phyloP scores from a whole-genome alignment of 176 grass and related monocot genomes.

The Rhynchospora breviuscula region DNA sequence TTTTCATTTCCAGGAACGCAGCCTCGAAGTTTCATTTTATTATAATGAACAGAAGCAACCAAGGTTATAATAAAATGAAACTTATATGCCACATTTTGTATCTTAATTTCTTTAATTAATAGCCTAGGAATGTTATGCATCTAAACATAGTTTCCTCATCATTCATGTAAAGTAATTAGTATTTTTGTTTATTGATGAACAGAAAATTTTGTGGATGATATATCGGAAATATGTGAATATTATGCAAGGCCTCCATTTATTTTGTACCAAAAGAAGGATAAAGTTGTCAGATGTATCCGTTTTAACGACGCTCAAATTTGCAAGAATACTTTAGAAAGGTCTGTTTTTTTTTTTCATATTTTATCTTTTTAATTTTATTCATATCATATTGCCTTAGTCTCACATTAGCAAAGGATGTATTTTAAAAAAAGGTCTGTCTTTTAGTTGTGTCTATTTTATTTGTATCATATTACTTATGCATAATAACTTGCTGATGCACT shows the following conservation, averaged over 20 bases:
- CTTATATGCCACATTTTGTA: not conserved
- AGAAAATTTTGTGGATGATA: conserved; percentile 7
- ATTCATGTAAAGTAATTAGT: not conserved
- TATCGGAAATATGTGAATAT: not conserved
- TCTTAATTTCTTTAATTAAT: too few relatives aligned
- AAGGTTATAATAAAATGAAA: too few relatives aligned
- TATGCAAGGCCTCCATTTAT: not conserved
- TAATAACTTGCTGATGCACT: not conserved
- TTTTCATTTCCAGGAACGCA: conserved; percentile 1
- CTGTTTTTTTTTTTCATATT: not conserved
- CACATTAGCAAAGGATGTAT: too few relatives aligned
- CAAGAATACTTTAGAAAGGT: not conserved
- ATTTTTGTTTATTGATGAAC: not conserved
- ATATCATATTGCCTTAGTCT: not conserved
- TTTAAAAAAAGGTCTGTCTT: too few relatives aligned
- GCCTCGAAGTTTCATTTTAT: not conserved
- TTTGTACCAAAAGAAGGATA: not conserved
- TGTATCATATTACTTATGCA: not conserved
- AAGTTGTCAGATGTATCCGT: not conserved
- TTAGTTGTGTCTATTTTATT: not conserved
- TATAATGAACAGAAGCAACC: not conserved
- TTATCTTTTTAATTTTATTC: too few relatives aligned
- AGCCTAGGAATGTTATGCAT: not conserved
- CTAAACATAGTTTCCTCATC: not conserved
- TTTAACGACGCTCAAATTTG: not conserved